phyloP scores from a whole-genome alignment of 306 rosid species.

The Prunus dulcis region DNA sequence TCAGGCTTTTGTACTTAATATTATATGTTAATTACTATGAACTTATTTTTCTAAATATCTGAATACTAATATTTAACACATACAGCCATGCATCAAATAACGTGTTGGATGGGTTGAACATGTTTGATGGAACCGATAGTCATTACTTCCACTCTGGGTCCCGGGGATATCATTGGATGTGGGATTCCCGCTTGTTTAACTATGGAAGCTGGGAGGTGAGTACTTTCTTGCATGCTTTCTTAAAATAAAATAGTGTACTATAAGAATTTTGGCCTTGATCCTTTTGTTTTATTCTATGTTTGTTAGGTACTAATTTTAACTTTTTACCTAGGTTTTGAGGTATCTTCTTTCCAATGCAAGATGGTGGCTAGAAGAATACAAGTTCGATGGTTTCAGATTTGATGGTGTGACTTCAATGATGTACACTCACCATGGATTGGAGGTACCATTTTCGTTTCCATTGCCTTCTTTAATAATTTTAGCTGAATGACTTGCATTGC shows the following conservation, averaged over 20 bases:
- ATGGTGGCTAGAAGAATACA: conserved; percentile 99
- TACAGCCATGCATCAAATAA: conserved; percentile 91
- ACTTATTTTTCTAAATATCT: conserved; percentile 20
- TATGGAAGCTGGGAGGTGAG: conserved; percentile 99
- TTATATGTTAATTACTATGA: not conserved
- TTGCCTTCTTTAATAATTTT: conserved; percentile 8
- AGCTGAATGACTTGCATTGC: not conserved
- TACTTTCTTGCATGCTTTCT: conserved; percentile 17
- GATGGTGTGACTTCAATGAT: conserved; percentile 99
- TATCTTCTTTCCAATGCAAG: conserved; percentile 93
- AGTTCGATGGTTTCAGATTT: conserved; percentile 95
- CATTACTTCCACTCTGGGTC: conserved; percentile 96
- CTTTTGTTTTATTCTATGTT: conserved; percentile 8
- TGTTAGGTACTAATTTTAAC: conserved; percentile 12
- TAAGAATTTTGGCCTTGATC: not conserved
- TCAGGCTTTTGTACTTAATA: not conserved
- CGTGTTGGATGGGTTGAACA: conserved; percentile 89
- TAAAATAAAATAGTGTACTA: not conserved
- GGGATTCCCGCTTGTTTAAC: conserved; percentile 99
- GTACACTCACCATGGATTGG: conserved; percentile 95
- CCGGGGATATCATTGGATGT: conserved; percentile 99
- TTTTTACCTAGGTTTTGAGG: conserved; percentile 69
- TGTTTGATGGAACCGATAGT: conserved; percentile 95
- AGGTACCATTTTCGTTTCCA: conserved; percentile 41
- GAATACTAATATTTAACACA: conserved; percentile 25